Conservation (phyloP, 192 early-diverging fungal species). For the Coemansia sp. region DNA sequence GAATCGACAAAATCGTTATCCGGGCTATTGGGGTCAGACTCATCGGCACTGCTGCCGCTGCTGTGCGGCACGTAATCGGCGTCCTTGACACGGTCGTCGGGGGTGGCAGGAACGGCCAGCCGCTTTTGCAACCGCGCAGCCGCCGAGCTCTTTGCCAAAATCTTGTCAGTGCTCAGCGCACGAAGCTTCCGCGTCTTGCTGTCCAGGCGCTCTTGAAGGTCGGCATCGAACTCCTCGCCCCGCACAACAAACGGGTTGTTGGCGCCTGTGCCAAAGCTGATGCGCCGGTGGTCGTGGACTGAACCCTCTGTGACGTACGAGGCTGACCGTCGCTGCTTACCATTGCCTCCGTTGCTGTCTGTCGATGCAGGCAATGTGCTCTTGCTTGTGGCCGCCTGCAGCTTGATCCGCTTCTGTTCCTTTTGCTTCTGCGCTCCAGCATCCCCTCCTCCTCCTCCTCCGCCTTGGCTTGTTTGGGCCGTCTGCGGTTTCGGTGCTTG, state of each 20-base stretch:
- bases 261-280: conserved; percentile 43
- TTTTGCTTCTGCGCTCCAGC: conserved; percentile 7
- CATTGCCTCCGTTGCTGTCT: neutral
- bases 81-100: conserved; percentile 37
- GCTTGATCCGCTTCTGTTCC: conserved; percentile 10
- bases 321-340: neutral
- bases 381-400: neutral
- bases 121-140: conserved; percentile 32
- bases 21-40: conserved; percentile 8
- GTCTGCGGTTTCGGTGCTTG: neutral
- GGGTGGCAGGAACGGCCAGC: conserved; percentile 30
- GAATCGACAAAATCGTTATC: conserved; percentile 10
- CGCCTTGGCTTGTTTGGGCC: neutral
- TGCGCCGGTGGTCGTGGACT: conserved; percentile 41
- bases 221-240: conserved; percentile 42
- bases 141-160: conserved; percentile 35
- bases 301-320: conserved; percentile 37
- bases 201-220: conserved; percentile 31
- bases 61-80: conserved; percentile 34
- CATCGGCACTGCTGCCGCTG: conserved; percentile 1
- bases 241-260: conserved; percentile 45
- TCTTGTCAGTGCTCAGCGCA: conserved; percentile 11
- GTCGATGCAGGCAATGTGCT: neutral
- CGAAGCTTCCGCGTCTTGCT: conserved; percentile 5
- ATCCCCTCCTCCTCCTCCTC: neutral